Percentiles rank a stretch among this genome's conserved stretches.
Evolutionary conservation across 768 basidiomycete species (phyloP).

Genomic region (Lentinula aciculospora): DNA sequence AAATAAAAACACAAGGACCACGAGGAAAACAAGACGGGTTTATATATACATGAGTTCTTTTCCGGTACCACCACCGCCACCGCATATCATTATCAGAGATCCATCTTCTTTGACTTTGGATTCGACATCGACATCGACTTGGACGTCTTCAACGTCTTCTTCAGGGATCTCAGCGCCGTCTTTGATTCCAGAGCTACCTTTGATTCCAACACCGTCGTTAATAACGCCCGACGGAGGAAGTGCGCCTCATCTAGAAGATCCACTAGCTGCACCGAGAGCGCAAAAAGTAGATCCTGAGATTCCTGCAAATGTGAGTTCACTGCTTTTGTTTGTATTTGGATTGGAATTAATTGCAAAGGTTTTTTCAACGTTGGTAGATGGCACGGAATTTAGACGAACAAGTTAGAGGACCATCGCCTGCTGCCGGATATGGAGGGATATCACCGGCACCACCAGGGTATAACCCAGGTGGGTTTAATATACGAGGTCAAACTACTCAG

Average conservation of each 20-base stretch:
- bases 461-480: not conserved
- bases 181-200: no score
- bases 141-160: no score
- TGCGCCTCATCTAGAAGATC: conserved; percentile 2
- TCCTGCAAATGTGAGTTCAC: not conserved
- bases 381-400: conserved; percentile 7
- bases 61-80: conserved; percentile 1
- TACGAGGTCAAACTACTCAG: no score
- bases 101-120: no score
- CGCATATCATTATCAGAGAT: not conserved
- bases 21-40: no score
- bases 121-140: not conserved
- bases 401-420: not conserved
- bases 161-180: no score
- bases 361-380: conserved; percentile 1
- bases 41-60: not conserved
- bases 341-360: no score
- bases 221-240: not conserved
- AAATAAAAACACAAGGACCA: no score
- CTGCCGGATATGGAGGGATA: no score
- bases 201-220: not conserved
- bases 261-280: not conserved
- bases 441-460: no score
- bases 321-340: not conserved
- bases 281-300: conserved; percentile 1